Conservation (phyloP, 2,329 filamentous ascomycete genomes). For the Xylaria sp. region DNA sequence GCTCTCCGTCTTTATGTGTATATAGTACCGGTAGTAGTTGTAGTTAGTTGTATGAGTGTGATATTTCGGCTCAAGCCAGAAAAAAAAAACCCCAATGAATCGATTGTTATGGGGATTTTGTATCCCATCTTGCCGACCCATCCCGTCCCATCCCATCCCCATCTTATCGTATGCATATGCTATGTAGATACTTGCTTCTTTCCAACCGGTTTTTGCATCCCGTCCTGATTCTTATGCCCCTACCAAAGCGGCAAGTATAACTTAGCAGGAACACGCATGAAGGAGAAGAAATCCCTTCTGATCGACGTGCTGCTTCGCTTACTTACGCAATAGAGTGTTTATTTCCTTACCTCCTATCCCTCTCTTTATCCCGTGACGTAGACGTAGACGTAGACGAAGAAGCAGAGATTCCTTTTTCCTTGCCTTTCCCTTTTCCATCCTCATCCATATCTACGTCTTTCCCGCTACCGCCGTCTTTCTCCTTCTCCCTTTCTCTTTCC, state of each 20-base stretch:
- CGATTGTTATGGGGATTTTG: background rate
- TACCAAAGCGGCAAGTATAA: background rate
- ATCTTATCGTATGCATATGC: slow-evolving; percentile 15
- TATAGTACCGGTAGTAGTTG: no score
- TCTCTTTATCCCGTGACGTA: slow-evolving; percentile 1
- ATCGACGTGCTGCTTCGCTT: background rate
- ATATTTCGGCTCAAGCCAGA: background rate
- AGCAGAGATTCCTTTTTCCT: background rate
- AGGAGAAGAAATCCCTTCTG: background rate
- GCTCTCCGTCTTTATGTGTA: background rate
- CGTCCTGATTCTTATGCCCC: background rate
- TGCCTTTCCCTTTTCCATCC: slow-evolving; percentile 28
- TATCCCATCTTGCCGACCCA: background rate
- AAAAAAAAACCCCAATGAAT: background rate
- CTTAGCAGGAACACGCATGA: background rate
- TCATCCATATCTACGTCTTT: slow-evolving; percentile 26
- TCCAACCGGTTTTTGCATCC: background rate
- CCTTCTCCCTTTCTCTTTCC: slow-evolving; percentile 34
- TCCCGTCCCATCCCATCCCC: background rate
- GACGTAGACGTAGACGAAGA: slow-evolving; percentile 2
- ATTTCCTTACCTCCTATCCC: slow-evolving; percentile 3
- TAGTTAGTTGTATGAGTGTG: background rate
- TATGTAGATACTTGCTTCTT: background rate
- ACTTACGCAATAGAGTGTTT: background rate
- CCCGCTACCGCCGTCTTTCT: slow-evolving; percentile 27